These are phyloP conservation scores for Candida tropicalis DNA, from an alignment of 1,139 yeast species.

Conservation along the genomic window DNA sequence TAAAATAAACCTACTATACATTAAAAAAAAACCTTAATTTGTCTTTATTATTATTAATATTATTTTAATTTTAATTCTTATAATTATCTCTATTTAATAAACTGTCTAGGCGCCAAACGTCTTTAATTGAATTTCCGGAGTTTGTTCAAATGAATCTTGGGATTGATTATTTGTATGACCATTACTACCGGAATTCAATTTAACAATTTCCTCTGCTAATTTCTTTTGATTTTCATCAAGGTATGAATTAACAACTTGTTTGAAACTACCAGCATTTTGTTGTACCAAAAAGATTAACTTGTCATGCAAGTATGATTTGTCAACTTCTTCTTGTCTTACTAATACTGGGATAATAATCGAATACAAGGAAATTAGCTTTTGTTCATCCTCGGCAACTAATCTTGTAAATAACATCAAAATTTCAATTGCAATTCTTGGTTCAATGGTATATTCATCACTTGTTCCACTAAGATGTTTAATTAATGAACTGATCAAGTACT, in stretches of 20 bases:
- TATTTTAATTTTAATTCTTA: too few relatives aligned
- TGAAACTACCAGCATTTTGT: slow-evolving; percentile 55
- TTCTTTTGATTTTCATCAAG: slow-evolving; percentile 41
- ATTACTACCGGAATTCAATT: slow-evolving; percentile 15
- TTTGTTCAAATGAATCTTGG: slow-evolving; percentile 17
- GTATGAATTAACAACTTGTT: slow-evolving; percentile 43
- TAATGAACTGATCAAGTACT: slow-evolving; percentile 34
- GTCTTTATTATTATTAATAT: neutral
- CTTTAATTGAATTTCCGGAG: slow-evolving; percentile 36
- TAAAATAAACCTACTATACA: too few relatives aligned
- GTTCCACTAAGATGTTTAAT: slow-evolving; percentile 23
- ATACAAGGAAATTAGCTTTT: slow-evolving; percentile 34
- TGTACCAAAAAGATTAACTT: slow-evolving; percentile 56
- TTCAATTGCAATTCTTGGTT: slow-evolving; percentile 54
- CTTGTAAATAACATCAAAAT: slow-evolving; percentile 53
- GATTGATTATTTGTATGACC: slow-evolving; percentile 8
- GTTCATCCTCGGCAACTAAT: slow-evolving; percentile 31
- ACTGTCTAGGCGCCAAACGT: slow-evolving; percentile 28
- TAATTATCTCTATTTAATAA: neutral
- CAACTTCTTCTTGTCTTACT: slow-evolving; percentile 33
- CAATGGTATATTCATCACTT: slow-evolving; percentile 15
- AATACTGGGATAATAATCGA: slow-evolving; percentile 54
- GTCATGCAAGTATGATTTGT: slow-evolving; percentile 46
- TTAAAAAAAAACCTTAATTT: neutral
- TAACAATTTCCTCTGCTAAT: slow-evolving; percentile 46